Conservation (phyloP, 495 filamentous ascomycete species). For the Pseudoneurospora amorphoporcata region DNA sequence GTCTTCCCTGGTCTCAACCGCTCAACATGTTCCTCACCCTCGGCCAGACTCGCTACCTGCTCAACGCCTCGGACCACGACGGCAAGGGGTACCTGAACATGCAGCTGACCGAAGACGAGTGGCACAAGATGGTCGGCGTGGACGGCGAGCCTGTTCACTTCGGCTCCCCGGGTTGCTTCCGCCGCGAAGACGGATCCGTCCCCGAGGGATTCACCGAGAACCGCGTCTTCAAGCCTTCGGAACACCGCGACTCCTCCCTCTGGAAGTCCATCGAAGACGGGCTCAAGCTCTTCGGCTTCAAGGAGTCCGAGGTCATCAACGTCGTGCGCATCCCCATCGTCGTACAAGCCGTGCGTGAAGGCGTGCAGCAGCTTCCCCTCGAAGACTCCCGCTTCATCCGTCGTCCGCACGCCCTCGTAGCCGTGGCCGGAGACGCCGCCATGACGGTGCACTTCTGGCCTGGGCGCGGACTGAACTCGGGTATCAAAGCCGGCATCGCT, state of each 20-base stretch:
- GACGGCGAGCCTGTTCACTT: constrained; percentile 29
- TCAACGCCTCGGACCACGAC: constrained; percentile 29
- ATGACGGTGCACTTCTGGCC: constrained; percentile 31
- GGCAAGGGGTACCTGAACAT: constrained; percentile 30
- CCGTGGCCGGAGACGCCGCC: constrained; percentile 22
- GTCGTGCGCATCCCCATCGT: constrained; percentile 31
- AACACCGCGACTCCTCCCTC: constrained; percentile 18
- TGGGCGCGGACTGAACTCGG: constrained; percentile 23
- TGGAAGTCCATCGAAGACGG: constrained; percentile 31
- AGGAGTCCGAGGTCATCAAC: constrained; percentile 31
- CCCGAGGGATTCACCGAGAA: constrained; percentile 21
- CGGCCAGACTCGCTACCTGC: constrained; percentile 28
- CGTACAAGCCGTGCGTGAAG: constrained; percentile 29
- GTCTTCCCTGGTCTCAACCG: constrained; percentile 28
- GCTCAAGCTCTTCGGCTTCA: constrained; percentile 31
- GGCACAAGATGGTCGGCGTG: constrained; percentile 26
- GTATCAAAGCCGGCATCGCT: constrained; percentile 25
- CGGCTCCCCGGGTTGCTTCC: constrained; percentile 23
- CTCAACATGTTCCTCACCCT: constrained; percentile 32
- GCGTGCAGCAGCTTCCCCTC: constrained; percentile 22
- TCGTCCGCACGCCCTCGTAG: constrained; percentile 23
- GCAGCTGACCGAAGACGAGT: constrained; percentile 31
- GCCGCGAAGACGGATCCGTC: constrained; percentile 19
- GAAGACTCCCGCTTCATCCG: constrained; percentile 18
- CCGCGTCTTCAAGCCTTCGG: constrained; percentile 25